Base-by-base conservation (phyloP, 1,139 yeast species). In the Zygoascus hellenicus region DNA sequence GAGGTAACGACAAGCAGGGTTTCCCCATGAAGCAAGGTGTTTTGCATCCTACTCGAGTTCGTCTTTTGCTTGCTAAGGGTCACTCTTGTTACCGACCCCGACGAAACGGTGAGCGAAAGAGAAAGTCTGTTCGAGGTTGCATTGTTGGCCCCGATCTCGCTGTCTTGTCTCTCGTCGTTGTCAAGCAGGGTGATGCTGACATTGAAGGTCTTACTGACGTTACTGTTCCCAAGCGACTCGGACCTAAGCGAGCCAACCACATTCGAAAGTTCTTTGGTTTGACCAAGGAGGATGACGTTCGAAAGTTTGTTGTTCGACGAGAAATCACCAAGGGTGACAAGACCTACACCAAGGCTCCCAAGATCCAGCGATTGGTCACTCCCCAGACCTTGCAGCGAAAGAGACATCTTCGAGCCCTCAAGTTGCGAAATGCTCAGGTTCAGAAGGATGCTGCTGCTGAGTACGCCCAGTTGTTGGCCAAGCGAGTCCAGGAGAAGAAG, bases 11-110 rank as follows among this genome's bases (percentile, higher is more conserved):
- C 81, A 92, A 92, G 80, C 98, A 92, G 81, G 98, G 98, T 81
- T 94, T 92, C 96, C 97, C 98, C 78, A 92, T 94, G 98, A 92
- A 90, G 78, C 98, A 92, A 80, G 97, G 97, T 83, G 98, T 92
- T 62, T 80, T 92, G 83, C 95, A 88, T 81, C 97, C 98, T 77
- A 88, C 95, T 83, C 95, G 98, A 85, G 97, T 94, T 68, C 89
- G 87, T 75, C 83, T 92, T 69, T 82, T 94, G 72, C 81, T 92
- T 72, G 74, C 96, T 66, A 83, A 87, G 78, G 96, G 95, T 69
- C 86, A 80, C 81, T 87, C 97, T 69, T 90, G 97, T 83, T 92
- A 92, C 95, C 92, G 98, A 82, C 95, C 96, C 76, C 94, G 98
- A 83, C 88, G 98, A 80, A 71, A 76, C 62, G 98, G 98, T 83